Evolutionary conservation across 495 filamentous ascomycete species (phyloP).

Genomic region (Sabuloglossum arenarium): DNA sequence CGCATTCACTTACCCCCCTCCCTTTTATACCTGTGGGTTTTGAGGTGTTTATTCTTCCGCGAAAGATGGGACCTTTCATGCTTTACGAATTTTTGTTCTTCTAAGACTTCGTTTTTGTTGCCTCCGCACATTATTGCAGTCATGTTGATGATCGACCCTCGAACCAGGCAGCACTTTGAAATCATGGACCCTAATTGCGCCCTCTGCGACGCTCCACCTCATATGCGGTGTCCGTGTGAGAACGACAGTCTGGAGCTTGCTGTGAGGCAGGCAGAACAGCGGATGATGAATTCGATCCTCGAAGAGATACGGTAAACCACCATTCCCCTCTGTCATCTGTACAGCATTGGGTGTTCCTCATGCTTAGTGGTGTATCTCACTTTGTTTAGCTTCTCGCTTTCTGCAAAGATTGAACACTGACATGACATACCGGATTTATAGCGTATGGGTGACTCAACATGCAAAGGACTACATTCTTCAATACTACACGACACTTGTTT

Average conservation of each 20-base stretch:
- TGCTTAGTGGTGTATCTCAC: background rate
- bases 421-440: slow-evolving; percentile 11
- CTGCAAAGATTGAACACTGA: background rate
- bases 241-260: slow-evolving; percentile 43
- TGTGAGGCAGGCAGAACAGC: slow-evolving; percentile 40
- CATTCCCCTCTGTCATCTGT: background rate
- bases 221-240: slow-evolving; percentile 45
- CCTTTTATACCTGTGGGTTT: background rate
- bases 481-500: slow-evolving; percentile 39
- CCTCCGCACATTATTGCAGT: background rate
- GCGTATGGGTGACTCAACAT: slow-evolving; percentile 47
- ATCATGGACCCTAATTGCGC: slow-evolving; percentile 48
- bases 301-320: slow-evolving; percentile 38
- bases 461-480: slow-evolving; percentile 48
- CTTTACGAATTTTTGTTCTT: background rate
- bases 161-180: background rate
- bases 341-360: background rate
- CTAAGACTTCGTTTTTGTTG: background rate
- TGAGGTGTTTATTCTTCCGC: background rate
- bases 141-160: background rate
- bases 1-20: background rate
- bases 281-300: slow-evolving; percentile 39
- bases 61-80: background rate
- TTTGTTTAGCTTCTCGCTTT: background rate
- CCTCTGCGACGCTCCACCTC: slow-evolving; percentile 42